Base-by-base conservation (phyloP, 345 rosid species). In the Arabis alpina region DNA sequence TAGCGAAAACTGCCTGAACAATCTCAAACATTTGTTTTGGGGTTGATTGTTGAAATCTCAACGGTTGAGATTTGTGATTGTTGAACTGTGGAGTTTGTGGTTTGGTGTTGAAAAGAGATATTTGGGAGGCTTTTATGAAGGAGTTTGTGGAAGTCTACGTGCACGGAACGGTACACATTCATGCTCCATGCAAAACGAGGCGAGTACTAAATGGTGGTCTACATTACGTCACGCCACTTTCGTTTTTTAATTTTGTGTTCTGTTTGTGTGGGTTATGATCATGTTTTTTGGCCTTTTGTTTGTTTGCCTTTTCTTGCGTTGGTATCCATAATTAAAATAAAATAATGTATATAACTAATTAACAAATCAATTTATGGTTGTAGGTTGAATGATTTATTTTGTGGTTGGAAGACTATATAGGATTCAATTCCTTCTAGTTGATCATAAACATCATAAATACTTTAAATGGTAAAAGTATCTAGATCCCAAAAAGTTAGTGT, bases 1-100 rank as follows among this genome's bases (percentile, higher is more conserved):
- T 87, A 0, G 93, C 85, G 5, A 51, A 49, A 30, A 32, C 10
- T 49, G 27, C 40, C 48, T 52, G 60, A 51, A 66, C 8, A n/a
- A 65, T 50, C 61, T 50, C 61, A 66, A 73, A 32, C 66, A 73
- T 36, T 73, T 61, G 5, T 72, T 45, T 57, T 63, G 10, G 25
- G 36, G 60, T 50, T 60, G 59, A 32, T 25, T 61, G 28, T 25
- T 51, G 4, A 50, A 59, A 30, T 32, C 43, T 50, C 39, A 50
- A 56, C 8, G 14, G 64, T n/a, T 64, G 27, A 50, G 53, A 40
- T 64, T 73, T 56, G 16, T 40, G 61, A 50, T 59, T 3, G 14
- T 59, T 3, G 14, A 51, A 40, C 0, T 34, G 1, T 34, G 16
- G 30, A 8, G 54, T 40, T 40, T 41, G 30, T 49, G 54, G 14